phyloP scores from a whole-genome alignment of 345 rosid species.

The Brassica cretica region DNA sequence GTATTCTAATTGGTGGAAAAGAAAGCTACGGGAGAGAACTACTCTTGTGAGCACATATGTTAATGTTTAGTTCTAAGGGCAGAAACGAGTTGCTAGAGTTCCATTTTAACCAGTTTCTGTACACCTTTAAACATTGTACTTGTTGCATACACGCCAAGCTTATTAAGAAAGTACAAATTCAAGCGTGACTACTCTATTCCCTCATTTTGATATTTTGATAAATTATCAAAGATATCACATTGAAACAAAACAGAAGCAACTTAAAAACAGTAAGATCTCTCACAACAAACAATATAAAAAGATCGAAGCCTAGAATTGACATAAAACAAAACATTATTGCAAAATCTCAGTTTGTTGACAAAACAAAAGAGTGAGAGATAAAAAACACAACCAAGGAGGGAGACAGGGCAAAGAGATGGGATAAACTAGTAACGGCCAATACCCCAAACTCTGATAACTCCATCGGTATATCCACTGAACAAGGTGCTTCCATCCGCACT shows the following conservation, averaged over 20 bases:
- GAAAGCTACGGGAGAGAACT: too few species aligned
- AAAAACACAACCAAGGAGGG: conserved; percentile 15
- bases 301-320: conserved; percentile 26
- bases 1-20: too few species aligned
- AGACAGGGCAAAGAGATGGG: conserved; percentile 1
- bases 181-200: background rate
- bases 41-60: too few species aligned
- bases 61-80: too few species aligned
- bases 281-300: background rate
- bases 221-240: background rate
- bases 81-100: too few species aligned
- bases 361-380: conserved; percentile 16
- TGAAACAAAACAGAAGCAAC: background rate
- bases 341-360: conserved; percentile 22
- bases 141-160: background rate
- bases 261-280: background rate
- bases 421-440: conserved; percentile 63
- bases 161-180: background rate
- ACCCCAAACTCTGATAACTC: conserved; percentile 97
- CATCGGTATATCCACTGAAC: conserved; percentile 95
- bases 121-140: too few species aligned
- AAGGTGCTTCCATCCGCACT: conserved; percentile 89
- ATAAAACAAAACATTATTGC: conserved; percentile 30
- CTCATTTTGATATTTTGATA: background rate
- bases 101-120: too few species aligned